Evolutionary conservation across 768 basidiomycete species (phyloP), one percentile per base, ranked within the genome.

Genomic region (Agaricus subrufescens): DNA sequence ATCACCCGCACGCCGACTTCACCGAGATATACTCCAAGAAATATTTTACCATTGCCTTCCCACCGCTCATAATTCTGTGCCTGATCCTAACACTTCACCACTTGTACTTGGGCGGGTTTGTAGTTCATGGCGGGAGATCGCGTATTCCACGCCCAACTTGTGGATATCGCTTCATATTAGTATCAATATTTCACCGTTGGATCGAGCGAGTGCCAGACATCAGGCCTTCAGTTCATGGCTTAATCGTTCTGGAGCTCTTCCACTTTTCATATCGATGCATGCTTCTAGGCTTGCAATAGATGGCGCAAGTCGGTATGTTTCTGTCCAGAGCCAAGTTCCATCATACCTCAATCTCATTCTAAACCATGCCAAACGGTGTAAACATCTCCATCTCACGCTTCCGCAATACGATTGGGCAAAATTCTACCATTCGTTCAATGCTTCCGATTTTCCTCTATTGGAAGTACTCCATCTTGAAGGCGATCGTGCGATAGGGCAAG

Each of bases 1-100:
- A 23, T 39, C 44, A 15, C 58, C 61, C 25, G 50, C 59, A 10
- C 44, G 42, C 6, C 54, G 45, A 14, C 58, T 61, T 43, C 52
- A 51, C 19, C 44, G 29, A 26, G 50, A 52, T 7, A 46, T 61
- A 6, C 51, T 59, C 10, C 40, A 50, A 25, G 48, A 54, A 10
- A 57, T 59, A 11, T 61, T 61, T 48, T 27, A 39, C 15, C 29
- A 53, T n/a, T 61, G 60, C 39, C 60, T 61, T 4, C 60, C 60
- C 8, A 34, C 48, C 14, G 34, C 26, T 14, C 48, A 49, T 25
- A 61, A 58, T 47, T 42, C 60, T 7, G 57, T 54, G 10, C 51
- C 58, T 56, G 44, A 50, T 46, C 38, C 34, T 23, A 49, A 50
- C 19, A 57, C 54, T 40, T 57, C 60, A n/a, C 60, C 60, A 1